Conservation (phyloP, 805 yeast species). For the Tetrapisispora pingtungensis region DNA sequence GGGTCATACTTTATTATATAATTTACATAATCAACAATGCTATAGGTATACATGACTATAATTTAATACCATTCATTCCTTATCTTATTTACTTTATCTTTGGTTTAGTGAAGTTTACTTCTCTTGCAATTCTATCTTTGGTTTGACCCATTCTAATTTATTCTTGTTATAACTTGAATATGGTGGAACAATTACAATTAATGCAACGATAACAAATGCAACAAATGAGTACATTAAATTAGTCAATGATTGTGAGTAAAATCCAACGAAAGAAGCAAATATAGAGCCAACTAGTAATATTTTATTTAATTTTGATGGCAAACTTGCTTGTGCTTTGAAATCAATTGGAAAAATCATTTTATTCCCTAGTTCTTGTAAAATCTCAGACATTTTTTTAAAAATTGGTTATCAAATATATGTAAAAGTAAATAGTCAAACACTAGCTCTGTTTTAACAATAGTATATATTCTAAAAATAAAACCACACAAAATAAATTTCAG, state of each 20-base stretch:
- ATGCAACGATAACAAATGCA: slow-evolving; percentile 26
- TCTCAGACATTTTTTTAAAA: slow-evolving; percentile 25
- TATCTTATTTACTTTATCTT: no score
- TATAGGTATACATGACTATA: no score
- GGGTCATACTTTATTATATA: no score
- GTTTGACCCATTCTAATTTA: slow-evolving; percentile 39
- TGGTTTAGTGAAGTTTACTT: no score
- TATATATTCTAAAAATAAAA: no score
- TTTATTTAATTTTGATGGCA: slow-evolving; percentile 11
- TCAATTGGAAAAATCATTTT: slow-evolving; percentile 28
- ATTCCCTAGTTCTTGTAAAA: slow-evolving; percentile 20
- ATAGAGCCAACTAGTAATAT: slow-evolving; percentile 19
- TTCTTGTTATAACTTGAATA: slow-evolving; percentile 46
- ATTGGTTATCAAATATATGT: no score
- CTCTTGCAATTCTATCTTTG: slow-evolving; percentile 7
- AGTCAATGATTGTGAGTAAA: slow-evolving; percentile 35
- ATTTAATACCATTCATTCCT: no score
- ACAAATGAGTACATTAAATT: slow-evolving; percentile 33
- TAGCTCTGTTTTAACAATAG: no score
- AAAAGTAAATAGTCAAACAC: no score
- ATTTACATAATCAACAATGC: no score
- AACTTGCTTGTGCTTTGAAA: slow-evolving; percentile 23
- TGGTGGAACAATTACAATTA: slow-evolving; percentile 42
- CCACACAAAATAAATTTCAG: no score
- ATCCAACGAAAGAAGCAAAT: slow-evolving; percentile 40